A percentile compares a stretch with the other conserved stretches of the same genome.
Conservation (phyloP, 805 yeast species). For the Cyberlindnera xylosilytica region DNA sequence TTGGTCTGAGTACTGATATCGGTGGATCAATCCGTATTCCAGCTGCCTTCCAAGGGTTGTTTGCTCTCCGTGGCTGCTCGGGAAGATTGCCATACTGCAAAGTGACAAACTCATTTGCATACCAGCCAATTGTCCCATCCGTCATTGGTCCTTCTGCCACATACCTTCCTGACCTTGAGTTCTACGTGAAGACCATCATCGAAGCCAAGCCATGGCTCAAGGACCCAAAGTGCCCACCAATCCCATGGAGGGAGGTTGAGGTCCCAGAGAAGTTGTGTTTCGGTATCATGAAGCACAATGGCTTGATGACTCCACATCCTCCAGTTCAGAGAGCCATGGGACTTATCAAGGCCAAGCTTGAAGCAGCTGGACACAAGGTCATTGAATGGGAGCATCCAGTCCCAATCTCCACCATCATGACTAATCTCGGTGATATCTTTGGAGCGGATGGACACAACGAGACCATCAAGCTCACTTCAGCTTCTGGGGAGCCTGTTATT, state of each 20-base stretch:
- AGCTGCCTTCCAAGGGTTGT: conserved; percentile 39
- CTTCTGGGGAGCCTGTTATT: conserved; percentile 12
- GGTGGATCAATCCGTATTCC: conserved; percentile 53
- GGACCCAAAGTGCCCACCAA: conserved; percentile 38
- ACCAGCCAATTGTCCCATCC: conserved; percentile 52
- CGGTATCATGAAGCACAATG: conserved; percentile 41
- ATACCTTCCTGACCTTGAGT: conserved; percentile 34
- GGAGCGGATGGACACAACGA: conserved; percentile 11
- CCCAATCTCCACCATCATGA: conserved; percentile 1
- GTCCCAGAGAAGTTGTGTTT: conserved; percentile 36
- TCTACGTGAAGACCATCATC: conserved; percentile 30
- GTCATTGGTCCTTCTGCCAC: conserved; percentile 47
- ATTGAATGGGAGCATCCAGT: conserved; percentile 30
- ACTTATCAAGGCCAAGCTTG: conserved; percentile 25
- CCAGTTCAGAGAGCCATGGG: conserved; percentile 46
- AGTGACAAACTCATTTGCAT: conserved; percentile 25
- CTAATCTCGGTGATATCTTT: conserved; percentile 5
- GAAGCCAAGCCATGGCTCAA: conserved; percentile 37
- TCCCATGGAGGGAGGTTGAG: conserved; percentile 29
- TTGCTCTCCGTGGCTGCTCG: conserved; percentile 41
- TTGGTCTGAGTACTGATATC: conserved; percentile 54
- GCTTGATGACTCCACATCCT: conserved; percentile 45
- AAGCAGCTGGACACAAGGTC: conserved; percentile 39
- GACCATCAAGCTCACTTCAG: neutral
- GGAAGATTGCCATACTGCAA: conserved; percentile 37